A percentile compares a stretch with the other conserved stretches of the same genome.
phyloP scores from a whole-genome alignment of 2,329 filamentous ascomycete species.

The Chrysosporium queenslandicum region DNA sequence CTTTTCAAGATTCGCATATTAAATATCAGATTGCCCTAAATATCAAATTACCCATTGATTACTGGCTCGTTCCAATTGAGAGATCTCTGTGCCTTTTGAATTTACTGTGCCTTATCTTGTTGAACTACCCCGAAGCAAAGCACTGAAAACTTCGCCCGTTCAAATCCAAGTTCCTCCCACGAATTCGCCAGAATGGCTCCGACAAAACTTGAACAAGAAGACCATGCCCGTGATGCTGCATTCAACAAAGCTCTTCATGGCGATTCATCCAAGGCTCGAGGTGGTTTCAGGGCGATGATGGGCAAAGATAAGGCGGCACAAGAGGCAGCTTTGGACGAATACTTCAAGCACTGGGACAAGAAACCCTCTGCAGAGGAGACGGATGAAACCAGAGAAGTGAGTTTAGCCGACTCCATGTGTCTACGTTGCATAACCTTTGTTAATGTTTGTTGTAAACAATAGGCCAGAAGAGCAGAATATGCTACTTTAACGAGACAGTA shows the following conservation, averaged over 20 bases:
- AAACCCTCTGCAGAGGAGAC: constrained; percentile 72
- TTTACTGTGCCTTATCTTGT: background rate
- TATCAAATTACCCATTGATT: background rate
- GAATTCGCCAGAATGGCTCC: constrained; percentile 39
- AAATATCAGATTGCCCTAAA: background rate
- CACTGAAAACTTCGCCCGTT: background rate
- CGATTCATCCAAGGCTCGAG: constrained; percentile 56
- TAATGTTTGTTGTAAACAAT: too few relatives aligned
- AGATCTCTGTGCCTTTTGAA: background rate
- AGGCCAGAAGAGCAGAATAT: constrained; percentile 78
- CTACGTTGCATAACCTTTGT: background rate
- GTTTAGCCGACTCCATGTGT: constrained; percentile 19
- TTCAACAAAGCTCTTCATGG: constrained; percentile 87
- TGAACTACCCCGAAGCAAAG: background rate
- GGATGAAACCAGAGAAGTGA: constrained; percentile 65
- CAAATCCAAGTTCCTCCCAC: background rate
- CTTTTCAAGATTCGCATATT: background rate
- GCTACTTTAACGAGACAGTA: constrained; percentile 88
- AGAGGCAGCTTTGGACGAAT: constrained; percentile 74
- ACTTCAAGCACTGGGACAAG: constrained; percentile 96
- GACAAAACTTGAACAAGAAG: constrained; percentile 62
- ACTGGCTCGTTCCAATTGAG: background rate
- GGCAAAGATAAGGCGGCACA: constrained; percentile 71
- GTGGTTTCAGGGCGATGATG: constrained; percentile 74
- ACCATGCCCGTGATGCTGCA: constrained; percentile 73